Percentiles rank a stretch among this genome's conserved stretches.
phyloP scores from a whole-genome alignment of 495 filamentous ascomycete genomes.

The Penicillium macrosclerotiorum region DNA sequence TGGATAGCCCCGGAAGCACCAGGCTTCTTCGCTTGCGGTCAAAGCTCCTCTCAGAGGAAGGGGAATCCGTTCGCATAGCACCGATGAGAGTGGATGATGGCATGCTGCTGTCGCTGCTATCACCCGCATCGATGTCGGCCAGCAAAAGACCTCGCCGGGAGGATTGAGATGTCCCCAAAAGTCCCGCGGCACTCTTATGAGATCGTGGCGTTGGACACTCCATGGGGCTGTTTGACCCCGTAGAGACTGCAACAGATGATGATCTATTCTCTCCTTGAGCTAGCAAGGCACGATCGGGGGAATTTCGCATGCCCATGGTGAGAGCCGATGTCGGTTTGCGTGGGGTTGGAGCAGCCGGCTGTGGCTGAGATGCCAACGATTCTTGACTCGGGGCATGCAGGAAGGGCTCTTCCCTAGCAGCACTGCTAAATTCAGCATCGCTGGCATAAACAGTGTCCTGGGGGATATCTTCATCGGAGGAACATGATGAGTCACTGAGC shows the following conservation, averaged over 20 bases:
- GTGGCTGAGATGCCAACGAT: constrained; percentile 11
- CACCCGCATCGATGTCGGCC: constrained; percentile 72
- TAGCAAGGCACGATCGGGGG: constrained; percentile 31
- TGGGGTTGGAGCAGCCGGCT: constrained; percentile 19
- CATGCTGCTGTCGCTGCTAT: constrained; percentile 83
- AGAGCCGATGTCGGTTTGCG: constrained; percentile 36
- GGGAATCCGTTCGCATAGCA: constrained; percentile 77
- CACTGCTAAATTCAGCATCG: background rate
- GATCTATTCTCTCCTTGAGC: constrained; percentile 43
- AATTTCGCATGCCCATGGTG: constrained; percentile 45
- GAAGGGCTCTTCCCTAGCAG: background rate
- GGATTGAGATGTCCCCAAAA: constrained; percentile 59
- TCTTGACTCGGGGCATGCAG: constrained; percentile 5
- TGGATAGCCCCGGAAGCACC: constrained; percentile 66
- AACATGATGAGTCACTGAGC: constrained; percentile 72
- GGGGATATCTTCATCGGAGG: constrained; percentile 46
- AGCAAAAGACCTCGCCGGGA: constrained; percentile 70
- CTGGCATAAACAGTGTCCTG: constrained; percentile 23
- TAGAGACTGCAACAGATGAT: constrained; percentile 65
- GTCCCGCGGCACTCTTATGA: constrained; percentile 64
- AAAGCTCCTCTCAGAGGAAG: constrained; percentile 79
- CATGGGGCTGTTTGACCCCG: constrained; percentile 83
- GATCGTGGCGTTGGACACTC: constrained; percentile 91
- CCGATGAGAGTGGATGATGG: constrained; percentile 77
- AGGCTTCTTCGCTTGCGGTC: constrained; percentile 83